Base-by-base conservation (phyloP, 1,284 basidiomycete genomes). In the Trichosporon ovoides region DNA sequence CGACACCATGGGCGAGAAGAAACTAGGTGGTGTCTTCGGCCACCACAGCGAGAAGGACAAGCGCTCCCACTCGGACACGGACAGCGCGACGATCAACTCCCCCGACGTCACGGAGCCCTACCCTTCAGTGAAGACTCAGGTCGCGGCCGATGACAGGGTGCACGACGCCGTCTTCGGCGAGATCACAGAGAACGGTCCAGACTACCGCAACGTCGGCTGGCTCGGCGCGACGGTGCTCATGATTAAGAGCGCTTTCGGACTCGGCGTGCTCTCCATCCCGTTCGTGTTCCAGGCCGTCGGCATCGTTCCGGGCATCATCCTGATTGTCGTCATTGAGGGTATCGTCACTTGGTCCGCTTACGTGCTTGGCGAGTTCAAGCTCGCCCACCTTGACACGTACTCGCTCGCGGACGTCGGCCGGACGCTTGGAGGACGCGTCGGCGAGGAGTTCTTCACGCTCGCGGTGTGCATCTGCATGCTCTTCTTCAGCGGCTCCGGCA, bases 171-270 rank as follows among this genome's bases (percentile, higher is more conserved):
- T 70, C 19, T 70, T 70, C 50, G 67, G 68, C 38, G 66, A 65
- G 28, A 63, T 67, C 31, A 61, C 52, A 2, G 62, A 63, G 12
- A 61, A 63, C 19, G 68, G 67, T 31, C 68, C 67, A 2, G 61
- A 70, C 54, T 70, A 65, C 57, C 62, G 67, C 14, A 64, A 63
- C 50, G 68, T 63, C 33, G 61, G 61, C 1, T 58, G 57, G 52
- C 36, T 59, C 10, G 61, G 60, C 38, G 60, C 66, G 1, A 73
- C 76, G 22, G 66, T 83, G 48, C 71, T 84, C 37, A 84, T 84
- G 83, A 83, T 83, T 58, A 81, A 82, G 48, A 81, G 83, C 62
- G 83, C 83, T 28, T 82, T 84, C 52, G 82, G 81, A 64, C 83
- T 83, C 68, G 83, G 83, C 14, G 82, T 84, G 77, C 71, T 84